Evolutionary conservation across 176 grass and related monocot species (phyloP), one percentile per base, ranked within the genome.

Genomic region (Lolium multiflorum): DNA sequence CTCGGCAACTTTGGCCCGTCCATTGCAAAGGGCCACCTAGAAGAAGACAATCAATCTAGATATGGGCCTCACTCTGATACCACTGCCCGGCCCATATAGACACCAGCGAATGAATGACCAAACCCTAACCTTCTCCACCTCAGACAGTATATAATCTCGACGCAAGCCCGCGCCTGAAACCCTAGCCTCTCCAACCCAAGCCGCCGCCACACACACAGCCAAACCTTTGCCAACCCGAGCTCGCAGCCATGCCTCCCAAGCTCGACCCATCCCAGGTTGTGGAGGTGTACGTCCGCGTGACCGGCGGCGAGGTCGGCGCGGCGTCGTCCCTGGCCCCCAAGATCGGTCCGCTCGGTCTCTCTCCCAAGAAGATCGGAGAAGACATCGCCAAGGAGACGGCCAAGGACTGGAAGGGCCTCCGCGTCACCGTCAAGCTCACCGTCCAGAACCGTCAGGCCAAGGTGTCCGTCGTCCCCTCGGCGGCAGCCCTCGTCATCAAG

Each of bases 311-410:
- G 79, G 90, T 95, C 26, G 93, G 93, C 47, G 93, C 93, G 18
- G 93, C 93, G 4, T 92, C 88, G 0, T 94, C 93, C 37, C 90
- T 95, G 12, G 93, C 90, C 20, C 93, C 93, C 13, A 95, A 95
- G 75, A 95, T 95, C 63, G 93, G 93, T 0, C 93, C 93, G 20
- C 89, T 95, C 52, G 93, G 93, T 57, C 93, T 95, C 57, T 92
- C 90, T 44, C 93, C 93, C 2, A 95, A 95, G 90, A 95, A 95
- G 90, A 81, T 95, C 39, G 90, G 93, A 43, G 93, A 95, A 39
- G 93, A 95, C 76, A 95, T 95, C 71, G 93, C 93, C 71, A 95
- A 95, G 80, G 93, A 95, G 88, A 95, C 93, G 21, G 93, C 93
- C 43, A 95, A 95, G 83, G 93, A 95, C 39, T 95, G 93, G 93